Evolutionary conservation across 1,284 basidiomycete genomes (phyloP).

Genomic region (Rhodofomes roseus): DNA sequence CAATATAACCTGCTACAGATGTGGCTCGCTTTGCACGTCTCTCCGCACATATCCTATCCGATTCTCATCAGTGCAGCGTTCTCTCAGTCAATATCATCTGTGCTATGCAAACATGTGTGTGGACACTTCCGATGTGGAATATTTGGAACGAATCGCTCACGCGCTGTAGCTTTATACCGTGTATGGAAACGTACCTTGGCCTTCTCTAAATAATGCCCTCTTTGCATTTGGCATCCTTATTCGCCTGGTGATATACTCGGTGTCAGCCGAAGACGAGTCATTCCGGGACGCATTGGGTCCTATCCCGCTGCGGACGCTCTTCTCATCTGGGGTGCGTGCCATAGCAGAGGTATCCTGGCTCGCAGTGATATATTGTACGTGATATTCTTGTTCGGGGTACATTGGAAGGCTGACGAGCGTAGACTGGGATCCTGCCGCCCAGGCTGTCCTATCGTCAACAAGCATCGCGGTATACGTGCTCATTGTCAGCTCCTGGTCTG

Average conservation of each 20-base stretch:
- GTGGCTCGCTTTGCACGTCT: not conserved
- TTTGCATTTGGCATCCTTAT: not conserved
- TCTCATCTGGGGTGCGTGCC: not conserved
- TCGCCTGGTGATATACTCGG: not conserved
- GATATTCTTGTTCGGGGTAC: not conserved
- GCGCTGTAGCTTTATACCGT: not conserved
- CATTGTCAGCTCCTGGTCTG: constrained; percentile 5
- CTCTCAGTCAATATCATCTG: constrained; percentile 4
- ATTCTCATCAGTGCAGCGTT: constrained; percentile 5
- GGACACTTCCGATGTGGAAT: not conserved
- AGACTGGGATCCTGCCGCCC: constrained; percentile 19
- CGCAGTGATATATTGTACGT: constrained; percentile 19
- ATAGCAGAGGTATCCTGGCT: constrained; percentile 5
- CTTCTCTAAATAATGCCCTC: not conserved
- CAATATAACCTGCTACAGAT: not conserved
- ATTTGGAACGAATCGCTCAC: not conserved
- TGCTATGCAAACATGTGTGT: constrained; percentile 6
- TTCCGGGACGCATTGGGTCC: not conserved
- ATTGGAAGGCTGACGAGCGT: not conserved
- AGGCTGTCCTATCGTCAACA: constrained; percentile 15
- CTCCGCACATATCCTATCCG: constrained; percentile 3
- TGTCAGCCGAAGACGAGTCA: not conserved
- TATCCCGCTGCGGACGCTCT: not conserved
- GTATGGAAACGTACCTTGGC: not conserved
- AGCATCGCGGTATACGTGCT: constrained; percentile 16